Percentiles rank a stretch among this genome's conserved stretches.
phyloP scores from a whole-genome alignment of 768 basidiomycete species.

The Rhodocollybia butyracea region DNA sequence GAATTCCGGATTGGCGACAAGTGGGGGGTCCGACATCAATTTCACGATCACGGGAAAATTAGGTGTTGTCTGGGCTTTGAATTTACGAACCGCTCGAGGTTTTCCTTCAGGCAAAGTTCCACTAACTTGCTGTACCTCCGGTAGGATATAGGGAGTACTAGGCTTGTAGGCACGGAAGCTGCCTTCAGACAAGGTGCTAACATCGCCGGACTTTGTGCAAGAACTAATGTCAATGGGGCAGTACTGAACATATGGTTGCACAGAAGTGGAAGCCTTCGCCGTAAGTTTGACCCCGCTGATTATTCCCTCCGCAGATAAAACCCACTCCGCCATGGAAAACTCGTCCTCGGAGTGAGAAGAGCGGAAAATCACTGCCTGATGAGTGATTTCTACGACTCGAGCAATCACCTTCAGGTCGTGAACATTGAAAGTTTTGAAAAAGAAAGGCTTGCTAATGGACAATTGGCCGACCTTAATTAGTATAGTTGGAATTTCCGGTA shows the following conservation, averaged over 20 bases:
- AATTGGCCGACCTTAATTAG: constrained; percentile 34
- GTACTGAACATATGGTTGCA: constrained; percentile 29
- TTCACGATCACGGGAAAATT: constrained; percentile 31
- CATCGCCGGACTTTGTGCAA: constrained; percentile 32
- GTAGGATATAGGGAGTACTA: constrained; percentile 28
- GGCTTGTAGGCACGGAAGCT: constrained; percentile 34
- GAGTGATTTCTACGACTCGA: constrained; percentile 28
- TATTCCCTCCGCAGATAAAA: constrained; percentile 30
- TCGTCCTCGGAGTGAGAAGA: constrained; percentile 29
- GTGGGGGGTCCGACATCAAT: constrained; percentile 31
- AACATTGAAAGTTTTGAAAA: constrained; percentile 35
- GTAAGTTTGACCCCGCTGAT: constrained; percentile 34
- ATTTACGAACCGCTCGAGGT: constrained; percentile 29
- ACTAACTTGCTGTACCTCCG: constrained; percentile 27
- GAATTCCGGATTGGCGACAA: constrained; percentile 29
- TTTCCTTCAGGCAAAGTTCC: constrained; percentile 28
- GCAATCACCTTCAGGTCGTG: constrained; percentile 30
- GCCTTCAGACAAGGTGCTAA: constrained; percentile 31
- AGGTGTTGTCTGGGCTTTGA: constrained; percentile 31
- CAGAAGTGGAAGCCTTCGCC: constrained; percentile 33
- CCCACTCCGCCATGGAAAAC: constrained; percentile 39
- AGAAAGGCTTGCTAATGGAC: constrained; percentile 31
- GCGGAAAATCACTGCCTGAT: constrained; percentile 32
- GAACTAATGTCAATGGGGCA: constrained; percentile 35
- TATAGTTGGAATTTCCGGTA: constrained; percentile 30